Conservation (phyloP, 2,329 filamentous ascomycete genomes). For the Ophiostoma himal-ulmi region DNA sequence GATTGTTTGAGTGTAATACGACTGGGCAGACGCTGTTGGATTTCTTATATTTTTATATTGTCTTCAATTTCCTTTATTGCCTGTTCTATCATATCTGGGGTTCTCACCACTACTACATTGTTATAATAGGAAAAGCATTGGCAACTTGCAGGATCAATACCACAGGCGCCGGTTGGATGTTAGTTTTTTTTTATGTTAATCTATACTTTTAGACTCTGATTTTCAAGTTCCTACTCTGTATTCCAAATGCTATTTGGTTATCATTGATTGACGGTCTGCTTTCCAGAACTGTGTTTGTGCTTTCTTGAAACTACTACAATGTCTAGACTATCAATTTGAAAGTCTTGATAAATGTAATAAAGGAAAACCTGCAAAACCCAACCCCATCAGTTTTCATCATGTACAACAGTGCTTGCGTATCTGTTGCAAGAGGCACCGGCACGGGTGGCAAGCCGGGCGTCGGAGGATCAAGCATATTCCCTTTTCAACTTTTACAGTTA, state of each 20-base stretch:
- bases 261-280: no score
- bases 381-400: not conserved
- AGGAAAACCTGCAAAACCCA: no score
- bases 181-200: not conserved
- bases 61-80: not conserved
- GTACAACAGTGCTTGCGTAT: not conserved
- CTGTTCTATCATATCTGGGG: not conserved
- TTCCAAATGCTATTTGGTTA: not conserved
- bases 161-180: not conserved
- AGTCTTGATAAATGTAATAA: no score
- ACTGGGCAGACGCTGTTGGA: not conserved
- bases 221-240: not conserved
- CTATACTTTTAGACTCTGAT: not conserved
- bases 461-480: not conserved
- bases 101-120: not conserved
- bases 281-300: no score
- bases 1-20: not conserved
- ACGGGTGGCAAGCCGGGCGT: conserved; percentile 2
- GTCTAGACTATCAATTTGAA: no score
- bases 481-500: not conserved
- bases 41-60: not conserved
- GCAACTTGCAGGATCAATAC: not conserved
- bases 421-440: not conserved
- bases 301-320: no score
- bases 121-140: not conserved